These are phyloP conservation scores for Parafenestella ontariensis DNA, from an alignment of 2,329 filamentous ascomycete genomes.

Conservation along the genomic window DNA sequence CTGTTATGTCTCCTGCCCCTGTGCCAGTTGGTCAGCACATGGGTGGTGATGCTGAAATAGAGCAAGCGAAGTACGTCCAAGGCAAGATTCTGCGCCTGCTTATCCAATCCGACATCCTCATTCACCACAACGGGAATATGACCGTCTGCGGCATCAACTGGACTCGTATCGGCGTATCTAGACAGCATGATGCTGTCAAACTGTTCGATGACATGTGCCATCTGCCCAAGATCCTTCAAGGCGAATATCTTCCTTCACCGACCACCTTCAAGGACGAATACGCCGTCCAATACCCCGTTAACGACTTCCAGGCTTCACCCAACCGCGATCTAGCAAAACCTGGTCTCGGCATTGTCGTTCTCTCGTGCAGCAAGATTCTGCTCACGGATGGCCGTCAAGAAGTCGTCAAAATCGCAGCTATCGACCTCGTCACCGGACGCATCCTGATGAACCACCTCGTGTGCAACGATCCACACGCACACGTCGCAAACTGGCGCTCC, in stretches of 20 bases:
- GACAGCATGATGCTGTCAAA: constrained; percentile 24
- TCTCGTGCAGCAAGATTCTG: constrained; percentile 40
- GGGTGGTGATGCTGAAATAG: constrained; percentile 28
- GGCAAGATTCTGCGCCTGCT: constrained; percentile 35
- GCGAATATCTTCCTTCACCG: constrained; percentile 35
- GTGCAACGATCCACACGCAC: constrained; percentile 28
- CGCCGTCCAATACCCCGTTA: constrained; percentile 16
- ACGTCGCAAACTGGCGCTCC: constrained; percentile 36
- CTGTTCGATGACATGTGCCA: constrained; percentile 38
- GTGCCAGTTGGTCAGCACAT: constrained; percentile 5
- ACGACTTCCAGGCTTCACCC: constrained; percentile 33
- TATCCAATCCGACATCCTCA: constrained; percentile 37
- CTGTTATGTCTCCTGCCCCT: background rate
- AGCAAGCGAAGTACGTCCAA: constrained; percentile 33
- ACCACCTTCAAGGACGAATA: constrained; percentile 34
- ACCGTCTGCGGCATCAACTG: constrained; percentile 30
- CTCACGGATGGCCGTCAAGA: constrained; percentile 30
- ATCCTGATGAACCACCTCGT: constrained; percentile 43
- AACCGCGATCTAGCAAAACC: constrained; percentile 11
- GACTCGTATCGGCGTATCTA: constrained; percentile 31
- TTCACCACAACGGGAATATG: constrained; percentile 35
- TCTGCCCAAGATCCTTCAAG: constrained; percentile 34
- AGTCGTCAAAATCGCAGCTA: constrained; percentile 41
- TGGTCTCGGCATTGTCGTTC: constrained; percentile 26
- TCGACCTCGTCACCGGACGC: constrained; percentile 41